These are phyloP conservation scores for Trichoderma endophyticum DNA, from an alignment of 2,329 filamentous ascomycete species.

Conservation along the genomic window DNA sequence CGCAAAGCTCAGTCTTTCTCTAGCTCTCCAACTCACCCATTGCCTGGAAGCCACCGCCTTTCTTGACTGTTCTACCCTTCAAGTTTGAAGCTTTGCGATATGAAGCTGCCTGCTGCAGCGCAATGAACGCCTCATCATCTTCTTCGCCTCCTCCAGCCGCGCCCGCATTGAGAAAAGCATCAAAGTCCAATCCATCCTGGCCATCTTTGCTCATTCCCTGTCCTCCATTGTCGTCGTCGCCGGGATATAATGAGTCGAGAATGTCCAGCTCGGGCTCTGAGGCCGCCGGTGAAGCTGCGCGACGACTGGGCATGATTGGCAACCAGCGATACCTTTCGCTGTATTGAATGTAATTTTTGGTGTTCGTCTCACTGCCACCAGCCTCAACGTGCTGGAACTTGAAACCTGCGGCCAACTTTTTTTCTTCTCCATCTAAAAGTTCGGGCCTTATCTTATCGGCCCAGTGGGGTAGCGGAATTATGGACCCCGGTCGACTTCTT, in stretches of 20 bases:
- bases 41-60: slow-evolving; percentile 92
- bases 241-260: slow-evolving; percentile 69
- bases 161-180: slow-evolving; percentile 56
- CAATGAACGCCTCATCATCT: slow-evolving; percentile 86
- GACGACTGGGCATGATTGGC: slow-evolving; percentile 58
- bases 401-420: slow-evolving; percentile 31
- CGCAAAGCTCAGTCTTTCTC: background rate
- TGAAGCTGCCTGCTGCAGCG: slow-evolving; percentile 77
- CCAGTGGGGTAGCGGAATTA: slow-evolving; percentile 27
- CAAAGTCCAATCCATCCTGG: slow-evolving; percentile 51
- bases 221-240: slow-evolving; percentile 49
- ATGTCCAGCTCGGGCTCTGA: slow-evolving; percentile 95
- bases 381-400: background rate
- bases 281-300: slow-evolving; percentile 72
- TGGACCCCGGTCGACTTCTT: background rate
- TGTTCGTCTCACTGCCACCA: background rate
- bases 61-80: slow-evolving; percentile 84
- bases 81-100: slow-evolving; percentile 82
- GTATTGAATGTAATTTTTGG: background rate
- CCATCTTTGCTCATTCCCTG: slow-evolving; percentile 33
- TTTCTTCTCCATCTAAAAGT: slow-evolving; percentile 24
- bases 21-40: slow-evolving; percentile 62
- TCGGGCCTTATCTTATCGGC: slow-evolving; percentile 39
- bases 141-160: slow-evolving; percentile 52
- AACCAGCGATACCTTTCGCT: background rate